These are phyloP conservation scores for Pleurotus giganteus DNA, from an alignment of 768 basidiomycete genomes.

Conservation along the genomic window DNA sequence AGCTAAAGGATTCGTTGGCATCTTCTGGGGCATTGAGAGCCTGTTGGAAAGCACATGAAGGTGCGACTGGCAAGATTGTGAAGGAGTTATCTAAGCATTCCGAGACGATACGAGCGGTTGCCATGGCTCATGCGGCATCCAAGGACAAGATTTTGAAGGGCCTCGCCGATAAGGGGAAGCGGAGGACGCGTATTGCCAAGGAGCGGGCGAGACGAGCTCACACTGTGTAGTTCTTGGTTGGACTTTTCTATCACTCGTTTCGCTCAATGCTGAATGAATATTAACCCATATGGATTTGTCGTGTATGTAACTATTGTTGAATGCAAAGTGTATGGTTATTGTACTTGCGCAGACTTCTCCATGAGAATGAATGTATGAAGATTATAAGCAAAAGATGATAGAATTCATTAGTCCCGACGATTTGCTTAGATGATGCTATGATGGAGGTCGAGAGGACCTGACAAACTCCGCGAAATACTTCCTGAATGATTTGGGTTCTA, in stretches of 20 bases:
- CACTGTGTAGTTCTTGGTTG: neutral
- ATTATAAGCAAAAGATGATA: neutral
- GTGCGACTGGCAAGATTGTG: constrained; percentile 25
- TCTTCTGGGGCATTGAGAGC: constrained; percentile 29
- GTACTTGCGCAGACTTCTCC: neutral
- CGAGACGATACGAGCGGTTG: neutral
- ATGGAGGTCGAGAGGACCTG: constrained; percentile 61
- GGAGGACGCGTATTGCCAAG: neutral
- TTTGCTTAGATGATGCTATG: constrained; percentile 36
- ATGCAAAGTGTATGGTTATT: constrained; percentile 7
- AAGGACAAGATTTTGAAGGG: constrained; percentile 7
- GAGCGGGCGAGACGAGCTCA: neutral
- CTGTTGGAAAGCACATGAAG: constrained; percentile 30
- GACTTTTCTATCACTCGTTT: neutral
- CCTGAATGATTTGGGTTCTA: constrained; percentile 74
- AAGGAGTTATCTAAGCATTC: constrained; percentile 1
- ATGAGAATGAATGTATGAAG: constrained; percentile 11
- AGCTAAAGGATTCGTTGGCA: constrained; percentile 35
- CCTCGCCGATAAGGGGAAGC: neutral
- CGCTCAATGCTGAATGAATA: neutral
- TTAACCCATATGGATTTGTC: neutral
- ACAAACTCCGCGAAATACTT: constrained; percentile 89
- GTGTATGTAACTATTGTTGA: constrained; percentile 7
- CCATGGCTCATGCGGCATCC: constrained; percentile 1
- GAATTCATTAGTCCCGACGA: neutral